Conservation (phyloP, 805 yeast genomes). For the Kazachstania viticola region DNA sequence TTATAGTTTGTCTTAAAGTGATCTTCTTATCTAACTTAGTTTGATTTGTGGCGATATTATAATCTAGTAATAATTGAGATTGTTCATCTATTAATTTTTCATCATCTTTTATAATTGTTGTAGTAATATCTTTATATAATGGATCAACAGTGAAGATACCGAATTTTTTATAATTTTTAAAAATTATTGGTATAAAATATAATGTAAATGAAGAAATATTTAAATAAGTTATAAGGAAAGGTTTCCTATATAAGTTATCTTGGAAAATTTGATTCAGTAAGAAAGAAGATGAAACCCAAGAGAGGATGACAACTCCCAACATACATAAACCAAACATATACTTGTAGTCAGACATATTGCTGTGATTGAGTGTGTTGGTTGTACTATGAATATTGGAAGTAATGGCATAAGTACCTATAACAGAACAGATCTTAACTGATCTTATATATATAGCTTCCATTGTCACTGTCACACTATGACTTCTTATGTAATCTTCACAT, state of each 20-base stretch:
- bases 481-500: too few species aligned
- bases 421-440: too few species aligned
- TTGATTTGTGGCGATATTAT: too few species aligned
- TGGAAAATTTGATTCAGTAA: conserved; percentile 64
- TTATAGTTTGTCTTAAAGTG: conserved; percentile 44
- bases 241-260: conserved; percentile 56
- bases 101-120: not conserved
- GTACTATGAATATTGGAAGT: too few species aligned
- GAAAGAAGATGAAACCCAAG: conserved; percentile 85
- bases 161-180: too few species aligned
- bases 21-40: not conserved
- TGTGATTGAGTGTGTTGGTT: too few species aligned
- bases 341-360: too few species aligned
- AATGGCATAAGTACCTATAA: too few species aligned
- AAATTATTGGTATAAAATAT: conserved; percentile 49
- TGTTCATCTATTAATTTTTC: too few species aligned
- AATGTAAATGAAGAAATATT: conserved; percentile 73
- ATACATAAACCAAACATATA: conserved; percentile 74
- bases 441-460: too few species aligned
- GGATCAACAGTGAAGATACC: too few species aligned
- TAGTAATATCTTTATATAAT: conserved; percentile 1
- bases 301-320: conserved; percentile 57
- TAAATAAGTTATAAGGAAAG: conserved; percentile 81
- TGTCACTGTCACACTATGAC: too few species aligned
- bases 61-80: not conserved